A percentile compares a stretch with the other conserved stretches of the same genome.
These are phyloP conservation scores for Exophiala lecanii-corni DNA, from an alignment of 2,329 filamentous ascomycete species.

Conservation along the genomic window DNA sequence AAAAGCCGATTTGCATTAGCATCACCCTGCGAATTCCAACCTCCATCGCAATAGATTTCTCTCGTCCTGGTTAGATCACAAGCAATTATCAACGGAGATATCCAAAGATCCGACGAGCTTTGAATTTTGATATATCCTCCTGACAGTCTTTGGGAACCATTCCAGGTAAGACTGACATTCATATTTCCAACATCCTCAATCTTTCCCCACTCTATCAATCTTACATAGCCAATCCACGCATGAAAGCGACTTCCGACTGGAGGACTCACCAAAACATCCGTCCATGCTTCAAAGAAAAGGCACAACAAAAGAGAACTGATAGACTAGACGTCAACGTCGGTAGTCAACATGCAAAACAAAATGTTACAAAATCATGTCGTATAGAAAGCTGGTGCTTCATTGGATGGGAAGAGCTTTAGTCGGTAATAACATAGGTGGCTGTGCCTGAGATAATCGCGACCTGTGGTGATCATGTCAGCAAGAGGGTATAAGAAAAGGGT, in stretches of 20 bases:
- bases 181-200: too few relatives aligned
- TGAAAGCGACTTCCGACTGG: too few relatives aligned
- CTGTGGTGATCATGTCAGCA: constrained; percentile 31
- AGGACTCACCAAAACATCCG: neutral
- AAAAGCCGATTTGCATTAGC: too few relatives aligned
- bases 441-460: constrained; percentile 47
- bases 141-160: too few relatives aligned
- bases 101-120: too few relatives aligned
- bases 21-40: too few relatives aligned
- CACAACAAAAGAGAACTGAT: constrained; percentile 9
- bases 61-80: too few relatives aligned
- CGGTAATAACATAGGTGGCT: constrained; percentile 45
- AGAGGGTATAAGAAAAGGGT: neutral
- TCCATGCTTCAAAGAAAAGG: neutral
- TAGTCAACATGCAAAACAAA: constrained; percentile 14
- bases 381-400: constrained; percentile 6
- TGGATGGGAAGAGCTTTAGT: constrained; percentile 11
- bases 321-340: constrained; percentile 22
- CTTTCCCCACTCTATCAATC: neutral
- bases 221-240: neutral
- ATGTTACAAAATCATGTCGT: constrained; percentile 22
- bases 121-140: too few relatives aligned
- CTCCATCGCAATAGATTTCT: too few relatives aligned
- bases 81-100: too few relatives aligned
- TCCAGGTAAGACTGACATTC: too few relatives aligned